Conservation (phyloP, 2,329 filamentous ascomycete genomes). For the Cytospora piceicola region DNA sequence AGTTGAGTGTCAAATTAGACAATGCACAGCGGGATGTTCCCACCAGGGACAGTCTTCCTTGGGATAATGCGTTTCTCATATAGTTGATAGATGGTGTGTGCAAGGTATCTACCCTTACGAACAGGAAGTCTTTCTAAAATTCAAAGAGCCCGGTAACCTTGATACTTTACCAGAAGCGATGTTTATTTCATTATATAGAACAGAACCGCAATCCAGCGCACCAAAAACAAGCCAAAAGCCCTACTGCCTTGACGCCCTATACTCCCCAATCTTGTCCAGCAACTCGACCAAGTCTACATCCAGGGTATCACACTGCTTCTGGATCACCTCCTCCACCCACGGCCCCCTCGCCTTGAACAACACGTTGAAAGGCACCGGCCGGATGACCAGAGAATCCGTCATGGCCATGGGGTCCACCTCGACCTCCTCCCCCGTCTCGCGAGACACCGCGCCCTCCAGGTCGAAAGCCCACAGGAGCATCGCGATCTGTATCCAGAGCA, state of each 20-base stretch:
- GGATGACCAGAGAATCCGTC: slow-evolving; percentile 17
- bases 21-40: background rate
- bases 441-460: slow-evolving; percentile 20
- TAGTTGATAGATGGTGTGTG: background rate
- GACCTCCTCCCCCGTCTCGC: slow-evolving; percentile 3
- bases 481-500: slow-evolving; percentile 23
- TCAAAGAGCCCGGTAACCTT: background rate
- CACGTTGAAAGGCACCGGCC: slow-evolving; percentile 18
- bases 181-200: background rate
- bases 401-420: slow-evolving; percentile 21
- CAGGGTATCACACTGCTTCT: slow-evolving; percentile 1
- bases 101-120: background rate
- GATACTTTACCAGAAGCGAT: background rate
- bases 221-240: too few species aligned
- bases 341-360: slow-evolving; percentile 15
- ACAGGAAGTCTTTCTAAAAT: background rate
- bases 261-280: slow-evolving; percentile 15
- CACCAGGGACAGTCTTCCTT: background rate
- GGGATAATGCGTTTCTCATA: background rate
- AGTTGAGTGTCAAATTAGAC: too few species aligned
- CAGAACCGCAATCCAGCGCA: too few species aligned
- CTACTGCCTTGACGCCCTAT: slow-evolving; percentile 8
- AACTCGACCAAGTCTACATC: slow-evolving; percentile 13
- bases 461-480: slow-evolving; percentile 27
- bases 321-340: slow-evolving; percentile 15